Base-by-base conservation (phyloP, 1,284 basidiomycete genomes). In the Singerocomus inundabilis region DNA sequence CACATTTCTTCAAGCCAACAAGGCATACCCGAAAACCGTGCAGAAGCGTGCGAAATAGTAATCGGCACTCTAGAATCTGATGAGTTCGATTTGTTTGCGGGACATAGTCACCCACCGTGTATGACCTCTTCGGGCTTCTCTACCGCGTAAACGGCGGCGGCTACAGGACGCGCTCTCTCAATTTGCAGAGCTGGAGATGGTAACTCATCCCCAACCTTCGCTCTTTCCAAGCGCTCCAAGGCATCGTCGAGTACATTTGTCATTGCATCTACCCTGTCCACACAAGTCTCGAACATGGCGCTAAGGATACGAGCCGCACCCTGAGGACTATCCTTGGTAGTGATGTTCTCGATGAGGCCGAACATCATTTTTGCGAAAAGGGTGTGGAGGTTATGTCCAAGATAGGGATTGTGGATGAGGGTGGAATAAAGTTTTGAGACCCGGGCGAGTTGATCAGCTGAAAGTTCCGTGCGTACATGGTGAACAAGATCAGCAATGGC, bases 311-410 rank as follows among this genome's bases (percentile, higher is more conserved):
- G 76, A 5, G 81, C 79, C 5, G 91, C 85, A 28, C 76, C 85
- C 51, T 81, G 77, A 29, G 81, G 73, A 12, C 85, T 81, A 41
- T 88, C 87, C 69, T 94, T 93, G 38, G 75, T 69, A 16, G 88
- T 72, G 46, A 97, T 88, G 38, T 85, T 83, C 56, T 99, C 97
- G 46, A 93, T 81, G 31, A 98, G 78, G 55, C 89, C 93, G 63
- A 93, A 90, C 61, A 98, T 85, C 68, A 98, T 85, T 72, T 98
- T 99, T 53, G 90, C 89, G 57, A 92, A 94, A 71, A 98, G 82
- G 13, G 91, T 91, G 66, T 98, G 94, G 33, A 96, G 84, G 48
- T 82, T 85, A 54, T 82, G 87, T 11, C 84, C 81, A 44, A 96
- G 79, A 12, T 89, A 85, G 2, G 92, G 81, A 64, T 98, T 95